phyloP scores from a whole-genome alignment of 345 rosid genomes.

The Laguncularia racemosa region DNA sequence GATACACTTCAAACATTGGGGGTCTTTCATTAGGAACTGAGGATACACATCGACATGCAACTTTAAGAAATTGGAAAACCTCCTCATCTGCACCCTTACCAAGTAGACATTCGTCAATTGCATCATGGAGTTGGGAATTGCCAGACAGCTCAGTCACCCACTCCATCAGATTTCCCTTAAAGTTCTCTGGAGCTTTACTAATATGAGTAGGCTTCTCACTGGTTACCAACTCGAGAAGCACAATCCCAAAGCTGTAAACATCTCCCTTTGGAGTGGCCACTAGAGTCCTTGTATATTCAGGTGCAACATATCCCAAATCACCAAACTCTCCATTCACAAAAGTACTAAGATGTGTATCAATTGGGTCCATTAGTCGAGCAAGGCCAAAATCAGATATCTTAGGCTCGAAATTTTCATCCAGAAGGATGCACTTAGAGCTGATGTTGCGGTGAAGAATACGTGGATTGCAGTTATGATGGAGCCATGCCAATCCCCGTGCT shows the following conservation, averaged over 20 bases:
- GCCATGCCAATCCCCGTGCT: slow-evolving; percentile 90
- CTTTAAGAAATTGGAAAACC: slow-evolving; percentile 69
- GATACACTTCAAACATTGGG: slow-evolving; percentile 81
- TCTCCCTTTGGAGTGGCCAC: slow-evolving; percentile 94
- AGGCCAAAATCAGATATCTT: slow-evolving; percentile 93
- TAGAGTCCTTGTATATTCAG: slow-evolving; percentile 79
- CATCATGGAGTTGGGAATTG: slow-evolving; percentile 47
- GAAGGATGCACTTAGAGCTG: slow-evolving; percentile 84
- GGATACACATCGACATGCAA: slow-evolving; percentile 70
- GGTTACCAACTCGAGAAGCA: slow-evolving; percentile 87
- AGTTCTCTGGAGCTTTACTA: slow-evolving; percentile 54
- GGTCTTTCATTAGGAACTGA: slow-evolving; percentile 66
- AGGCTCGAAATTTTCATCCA: slow-evolving; percentile 76
- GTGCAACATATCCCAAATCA: slow-evolving; percentile 92
- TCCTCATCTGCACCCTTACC: slow-evolving; percentile 68
- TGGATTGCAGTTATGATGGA: slow-evolving; percentile 92
- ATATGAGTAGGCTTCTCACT: slow-evolving; percentile 76
- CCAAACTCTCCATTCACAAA: slow-evolving; percentile 97
- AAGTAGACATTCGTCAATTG: slow-evolving; percentile 46
- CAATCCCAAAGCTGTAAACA: slow-evolving; percentile 91
- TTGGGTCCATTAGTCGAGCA: slow-evolving; percentile 93
- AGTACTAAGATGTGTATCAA: slow-evolving; percentile 91
- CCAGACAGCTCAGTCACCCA: slow-evolving; percentile 55
- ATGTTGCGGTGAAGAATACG: slow-evolving; percentile 89
- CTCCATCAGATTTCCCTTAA: slow-evolving; percentile 85